Base-by-base conservation (phyloP, 306 rosid species). In the Corylus americana region DNA sequence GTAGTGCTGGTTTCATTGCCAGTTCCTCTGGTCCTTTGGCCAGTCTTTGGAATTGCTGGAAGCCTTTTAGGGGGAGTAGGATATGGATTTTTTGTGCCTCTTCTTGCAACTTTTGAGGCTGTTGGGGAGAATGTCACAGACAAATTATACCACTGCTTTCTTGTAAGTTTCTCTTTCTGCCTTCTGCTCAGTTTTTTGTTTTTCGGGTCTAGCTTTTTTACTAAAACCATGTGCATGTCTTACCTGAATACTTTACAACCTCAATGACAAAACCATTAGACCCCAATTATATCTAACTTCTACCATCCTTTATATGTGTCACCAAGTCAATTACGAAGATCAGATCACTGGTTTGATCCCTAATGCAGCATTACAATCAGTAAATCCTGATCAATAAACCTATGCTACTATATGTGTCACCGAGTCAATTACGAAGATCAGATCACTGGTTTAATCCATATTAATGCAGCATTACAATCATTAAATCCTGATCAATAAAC, bases 41-140 rank as follows among this genome's bases (percentile, higher is more conserved):
- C 94, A 20, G 55, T 82, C 68, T 25, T 87, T 77, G 94, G 97
- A 42, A 51, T 90, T 79, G 64, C 77, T 79, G 91, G 90, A 71
- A 91, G 97, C 82, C 42, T 91, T 70, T 84, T 93, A 62, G 93
- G 91, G 59, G 98, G 94, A 83, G 73, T 93, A 31, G 98, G 93
- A 86, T 93, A 88, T 81, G 98, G 97, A 6, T 51, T 88, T 59
- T 91, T 93, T 61, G 58, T 84, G 76, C 98, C 98, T 48, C 89
- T 93, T 80, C 80, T 91, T 79, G 88, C 91, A 68, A 93, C 97
- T 77, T 90, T 93, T 85, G 93, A 90, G 84, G 93, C 93, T 7
- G 85, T 88, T n/a, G 94, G 92, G 37, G 79, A 53, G 70, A 82
- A 68, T 76, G 76, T 86, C 37, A 27, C 69, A 4, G 78, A 82